Evolutionary conservation across 148 eudicot species (phyloP).

Genomic region (Rheum nobile): DNA sequence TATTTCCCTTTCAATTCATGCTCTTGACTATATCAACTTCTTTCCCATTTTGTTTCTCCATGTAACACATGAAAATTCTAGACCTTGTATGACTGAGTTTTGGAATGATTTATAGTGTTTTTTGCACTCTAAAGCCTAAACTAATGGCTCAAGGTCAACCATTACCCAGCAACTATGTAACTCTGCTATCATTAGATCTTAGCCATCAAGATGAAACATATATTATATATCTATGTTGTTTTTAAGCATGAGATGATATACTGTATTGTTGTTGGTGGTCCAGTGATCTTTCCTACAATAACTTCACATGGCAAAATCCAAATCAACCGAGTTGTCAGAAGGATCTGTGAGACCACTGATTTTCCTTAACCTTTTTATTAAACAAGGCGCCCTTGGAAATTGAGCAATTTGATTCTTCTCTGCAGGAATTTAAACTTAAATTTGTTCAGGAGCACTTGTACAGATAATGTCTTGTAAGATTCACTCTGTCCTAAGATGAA

Average conservation of each 20-base stretch:
- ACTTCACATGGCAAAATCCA: slow-evolving; percentile 57
- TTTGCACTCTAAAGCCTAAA: neutral
- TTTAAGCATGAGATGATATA: neutral
- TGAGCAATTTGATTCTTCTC: neutral
- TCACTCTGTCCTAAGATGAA: neutral
- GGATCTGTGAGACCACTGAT: slow-evolving; percentile 23
- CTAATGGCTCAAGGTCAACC: neutral
- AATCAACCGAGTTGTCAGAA: slow-evolving; percentile 38
- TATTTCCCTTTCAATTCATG: slow-evolving; percentile 3
- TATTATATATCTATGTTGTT: neutral
- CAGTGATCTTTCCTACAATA: slow-evolving; percentile 82
- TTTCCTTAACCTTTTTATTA: neutral
- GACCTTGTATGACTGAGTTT: neutral
- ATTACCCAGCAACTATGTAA: too few relatives aligned
- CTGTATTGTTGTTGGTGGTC: slow-evolving; percentile 1
- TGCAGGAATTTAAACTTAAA: slow-evolving; percentile 49
- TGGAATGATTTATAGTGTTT: neutral
- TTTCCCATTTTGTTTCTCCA: neutral
- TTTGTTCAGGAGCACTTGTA: slow-evolving; percentile 53
- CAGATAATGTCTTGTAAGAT: slow-evolving; percentile 36
- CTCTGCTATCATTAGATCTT: too few relatives aligned
- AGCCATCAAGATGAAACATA: neutral
- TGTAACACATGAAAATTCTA: neutral
- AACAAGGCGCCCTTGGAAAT: neutral
- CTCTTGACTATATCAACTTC: neutral